Evolutionary conservation across 2,329 filamentous ascomycete species (phyloP), one percentile per base, ranked within the genome.

Genomic region (Verticillium isaacii): DNA sequence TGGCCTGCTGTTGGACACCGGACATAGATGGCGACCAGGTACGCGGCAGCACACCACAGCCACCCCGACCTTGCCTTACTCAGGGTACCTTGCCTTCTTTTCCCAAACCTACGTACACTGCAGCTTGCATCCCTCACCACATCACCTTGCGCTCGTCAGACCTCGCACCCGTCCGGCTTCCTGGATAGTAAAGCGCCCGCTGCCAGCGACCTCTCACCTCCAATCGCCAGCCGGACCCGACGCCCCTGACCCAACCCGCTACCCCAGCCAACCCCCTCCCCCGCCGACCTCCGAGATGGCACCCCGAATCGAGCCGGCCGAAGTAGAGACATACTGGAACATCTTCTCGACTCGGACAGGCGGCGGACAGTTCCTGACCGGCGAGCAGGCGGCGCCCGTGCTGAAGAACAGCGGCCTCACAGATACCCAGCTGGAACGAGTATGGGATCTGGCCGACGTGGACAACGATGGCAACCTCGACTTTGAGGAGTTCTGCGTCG

Each of bases 401-500:
- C 79, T 87, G 60, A 87, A 87, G 75, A 87, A 87, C 77, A 86
- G 84, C 67, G 85, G 85, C 14, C 75, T 87, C 65, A 81, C 82
- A 61, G 85, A 87, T 71, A 83, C 84, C 71, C 94, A 99, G 79
- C 88, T 99, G n/a, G 95, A 98, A 79, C 86, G 89, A 69, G 92
- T 99, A 65, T 99, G 95, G 95, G 95, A 99, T 72, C 84, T 99
- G 65, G 92, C 95, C 62, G 95, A 99, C 74, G 92, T 99, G 64
- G 95, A 99, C 77, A 93, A 93, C 69, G 95, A 99, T 80, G 95
- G 95, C 66, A 96, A 96, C 77, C 83, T 99, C 60, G 95, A 99
- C 78, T 99, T 99, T 80, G 95, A 99, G 79, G 95, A 99, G 82
- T 99, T 99, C 76, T 99, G 95, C 76, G 95, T 99, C 62, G 95